A percentile compares a stretch with the other conserved stretches of the same genome.
phyloP scores from a whole-genome alignment of 1,284 basidiomycete genomes.

The Ceratobasidium sp. region DNA sequence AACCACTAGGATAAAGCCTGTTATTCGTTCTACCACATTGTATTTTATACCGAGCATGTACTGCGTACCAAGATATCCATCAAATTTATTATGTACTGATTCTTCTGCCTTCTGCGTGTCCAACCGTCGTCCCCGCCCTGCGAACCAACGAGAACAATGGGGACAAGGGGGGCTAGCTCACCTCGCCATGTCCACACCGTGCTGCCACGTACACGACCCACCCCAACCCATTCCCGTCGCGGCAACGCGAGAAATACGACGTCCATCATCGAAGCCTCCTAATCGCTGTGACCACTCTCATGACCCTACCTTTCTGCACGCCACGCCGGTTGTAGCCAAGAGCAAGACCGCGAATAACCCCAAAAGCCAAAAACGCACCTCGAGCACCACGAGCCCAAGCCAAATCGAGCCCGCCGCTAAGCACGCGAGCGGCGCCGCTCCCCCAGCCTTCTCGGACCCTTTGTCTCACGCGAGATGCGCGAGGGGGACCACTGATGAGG shows the following conservation, averaged over 20 bases:
- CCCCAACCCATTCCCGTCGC: neutral
- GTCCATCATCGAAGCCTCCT: slow-evolving; percentile 4
- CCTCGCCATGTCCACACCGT: neutral
- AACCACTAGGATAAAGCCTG: slow-evolving; percentile 24
- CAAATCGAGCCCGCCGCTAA: slow-evolving; percentile 34
- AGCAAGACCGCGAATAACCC: slow-evolving; percentile 4
- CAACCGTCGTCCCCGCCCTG: neutral
- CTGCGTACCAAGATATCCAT: slow-evolving; percentile 31
- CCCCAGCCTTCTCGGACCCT: slow-evolving; percentile 19
- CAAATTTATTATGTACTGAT: slow-evolving; percentile 10
- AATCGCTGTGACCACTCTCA: slow-evolving; percentile 29
- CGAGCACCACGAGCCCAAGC: slow-evolving; percentile 18
- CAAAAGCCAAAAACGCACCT: slow-evolving; percentile 20
- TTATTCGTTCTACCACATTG: slow-evolving; percentile 41
- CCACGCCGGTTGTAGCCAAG: slow-evolving; percentile 36
- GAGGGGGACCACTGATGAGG: slow-evolving; percentile 6
- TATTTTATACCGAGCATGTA: slow-evolving; percentile 41
- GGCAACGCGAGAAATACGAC: neutral
- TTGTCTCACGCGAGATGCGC: slow-evolving; percentile 21
- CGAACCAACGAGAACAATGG: slow-evolving; percentile 11
- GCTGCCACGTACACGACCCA: slow-evolving; percentile 24
- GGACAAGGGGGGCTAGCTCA: neutral
- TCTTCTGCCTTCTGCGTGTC: neutral
- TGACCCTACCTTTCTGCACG: slow-evolving; percentile 10
- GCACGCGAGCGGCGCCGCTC: slow-evolving; percentile 36